phyloP scores from a whole-genome alignment of 2,329 filamentous ascomycete species.

The Monascus ruber region DNA sequence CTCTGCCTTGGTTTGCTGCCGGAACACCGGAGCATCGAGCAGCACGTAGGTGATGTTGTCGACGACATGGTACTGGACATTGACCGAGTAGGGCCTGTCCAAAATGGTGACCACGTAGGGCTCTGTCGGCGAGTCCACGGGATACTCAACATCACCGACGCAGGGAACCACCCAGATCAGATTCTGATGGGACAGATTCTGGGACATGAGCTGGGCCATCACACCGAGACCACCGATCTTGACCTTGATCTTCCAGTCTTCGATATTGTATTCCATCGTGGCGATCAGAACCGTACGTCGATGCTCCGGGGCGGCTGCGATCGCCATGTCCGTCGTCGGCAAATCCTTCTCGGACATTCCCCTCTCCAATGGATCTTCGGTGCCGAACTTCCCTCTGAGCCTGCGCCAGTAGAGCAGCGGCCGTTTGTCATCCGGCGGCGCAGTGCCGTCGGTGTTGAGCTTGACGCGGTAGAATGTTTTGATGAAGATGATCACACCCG shows the following conservation, averaged over 20 bases:
- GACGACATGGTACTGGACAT: slow-evolving; percentile 52
- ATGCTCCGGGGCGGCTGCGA: slow-evolving; percentile 20
- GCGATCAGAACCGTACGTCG: slow-evolving; percentile 52
- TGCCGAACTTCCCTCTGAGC: slow-evolving; percentile 23
- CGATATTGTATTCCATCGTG: slow-evolving; percentile 62
- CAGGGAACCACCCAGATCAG: slow-evolving; percentile 55
- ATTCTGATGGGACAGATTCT: slow-evolving; percentile 52
- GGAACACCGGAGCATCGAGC: slow-evolving; percentile 55
- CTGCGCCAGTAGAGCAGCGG: no score
- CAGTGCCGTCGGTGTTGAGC: slow-evolving; percentile 34
- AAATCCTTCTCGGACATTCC: slow-evolving; percentile 9
- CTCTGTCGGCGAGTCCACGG: slow-evolving; percentile 45
- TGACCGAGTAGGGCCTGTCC: slow-evolving; percentile 48
- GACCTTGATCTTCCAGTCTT: slow-evolving; percentile 59
- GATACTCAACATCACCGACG: slow-evolving; percentile 55
- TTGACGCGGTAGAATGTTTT: slow-evolving; percentile 53
- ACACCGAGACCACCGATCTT: slow-evolving; percentile 61
- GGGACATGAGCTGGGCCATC: slow-evolving; percentile 60
- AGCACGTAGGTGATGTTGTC: slow-evolving; percentile 59
- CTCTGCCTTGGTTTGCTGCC: slow-evolving; percentile 50
- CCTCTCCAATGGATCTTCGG: slow-evolving; percentile 12
- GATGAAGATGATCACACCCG: slow-evolving; percentile 47
- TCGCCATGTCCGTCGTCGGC: no score
- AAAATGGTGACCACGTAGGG: slow-evolving; percentile 53
- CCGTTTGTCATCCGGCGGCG: no score